Percentiles rank a stretch among this genome's conserved stretches.
These are phyloP conservation scores for Mycosphaerella arachidis DNA, from an alignment of 2,329 filamentous ascomycete species.

Conservation along the genomic window DNA sequence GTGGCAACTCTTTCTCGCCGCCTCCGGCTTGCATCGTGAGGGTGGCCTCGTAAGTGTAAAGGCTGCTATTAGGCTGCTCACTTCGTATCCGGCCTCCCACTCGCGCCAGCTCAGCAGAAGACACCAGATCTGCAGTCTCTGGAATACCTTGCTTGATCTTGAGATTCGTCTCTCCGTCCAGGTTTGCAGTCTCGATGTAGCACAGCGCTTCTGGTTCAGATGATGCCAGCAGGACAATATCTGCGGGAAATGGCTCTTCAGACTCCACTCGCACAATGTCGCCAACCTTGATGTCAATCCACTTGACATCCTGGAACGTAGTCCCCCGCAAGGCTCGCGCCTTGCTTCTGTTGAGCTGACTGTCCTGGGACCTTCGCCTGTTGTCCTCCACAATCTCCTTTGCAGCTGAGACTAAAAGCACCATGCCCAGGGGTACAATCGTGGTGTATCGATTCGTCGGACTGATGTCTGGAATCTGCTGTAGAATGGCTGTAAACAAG, in stretches of 20 bases:
- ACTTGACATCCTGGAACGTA: conserved; percentile 78
- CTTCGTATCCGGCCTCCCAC: conserved; percentile 83
- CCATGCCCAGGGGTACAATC: conserved; percentile 85
- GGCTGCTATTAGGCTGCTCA: conserved; percentile 95
- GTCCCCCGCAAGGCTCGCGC: conserved; percentile 79
- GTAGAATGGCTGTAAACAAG: conserved; percentile 89
- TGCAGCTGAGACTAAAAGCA: conserved; percentile 87
- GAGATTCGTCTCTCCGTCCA: conserved; percentile 95
- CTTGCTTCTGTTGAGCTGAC: conserved; percentile 79
- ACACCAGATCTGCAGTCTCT: conserved; percentile 84
- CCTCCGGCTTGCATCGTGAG: conserved; percentile 85
- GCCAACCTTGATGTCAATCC: conserved; percentile 89
- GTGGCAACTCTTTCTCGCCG: conserved; percentile 83
- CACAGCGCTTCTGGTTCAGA: conserved; percentile 96
- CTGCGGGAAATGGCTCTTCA: conserved; percentile 90
- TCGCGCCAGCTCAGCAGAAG: conserved; percentile 76
- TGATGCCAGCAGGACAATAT: conserved; percentile 85
- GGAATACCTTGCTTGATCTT: conserved; percentile 98
- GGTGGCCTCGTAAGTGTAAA: conserved; percentile 97
- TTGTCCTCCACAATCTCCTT: conserved; percentile 95
- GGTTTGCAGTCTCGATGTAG: conserved; percentile 97
- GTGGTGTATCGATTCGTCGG: conserved; percentile 96
- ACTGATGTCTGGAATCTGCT: conserved; percentile 92
- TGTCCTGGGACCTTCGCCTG: conserved; percentile 81
- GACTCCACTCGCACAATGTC: conserved; percentile 92